Conservation (phyloP, 805 yeast genomes). For the Candida maesae region DNA sequence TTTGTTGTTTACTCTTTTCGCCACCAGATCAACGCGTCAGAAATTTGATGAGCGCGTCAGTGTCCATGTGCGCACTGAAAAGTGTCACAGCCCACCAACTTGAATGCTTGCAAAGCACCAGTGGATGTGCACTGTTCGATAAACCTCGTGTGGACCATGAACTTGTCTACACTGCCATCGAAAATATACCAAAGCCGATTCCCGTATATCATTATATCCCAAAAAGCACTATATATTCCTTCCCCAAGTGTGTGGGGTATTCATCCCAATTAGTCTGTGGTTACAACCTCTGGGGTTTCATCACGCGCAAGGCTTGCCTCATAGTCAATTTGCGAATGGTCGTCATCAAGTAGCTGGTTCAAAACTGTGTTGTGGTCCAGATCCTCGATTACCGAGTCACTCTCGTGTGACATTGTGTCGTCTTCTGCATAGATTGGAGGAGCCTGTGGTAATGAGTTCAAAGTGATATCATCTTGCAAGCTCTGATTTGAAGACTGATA, state of each 20-base stretch:
- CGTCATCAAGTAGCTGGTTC: constrained; percentile 12
- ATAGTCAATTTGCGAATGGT: constrained; percentile 1
- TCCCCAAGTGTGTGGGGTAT: no score
- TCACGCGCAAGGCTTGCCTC: constrained; percentile 13
- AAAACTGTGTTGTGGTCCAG: constrained; percentile 11
- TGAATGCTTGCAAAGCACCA: no score
- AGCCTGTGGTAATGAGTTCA: constrained; percentile 31
- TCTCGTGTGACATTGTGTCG: constrained; percentile 3
- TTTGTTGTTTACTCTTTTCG: no score
- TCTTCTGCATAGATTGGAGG: constrained; percentile 34
- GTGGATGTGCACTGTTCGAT: no score
- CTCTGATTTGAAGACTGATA: constrained; percentile 30
- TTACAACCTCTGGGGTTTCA: constrained; percentile 1
- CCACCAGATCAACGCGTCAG: background rate
- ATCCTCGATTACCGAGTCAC: background rate
- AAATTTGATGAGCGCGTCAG: no score
- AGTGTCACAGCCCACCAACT: no score
- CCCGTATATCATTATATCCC: no score
- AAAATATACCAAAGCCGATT: no score
- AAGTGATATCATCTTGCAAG: constrained; percentile 29
- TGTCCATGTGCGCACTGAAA: no score
- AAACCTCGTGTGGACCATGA: no score
- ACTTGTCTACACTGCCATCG: no score
- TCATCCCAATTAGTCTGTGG: background rate
- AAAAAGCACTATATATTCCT: no score